phyloP scores from a whole-genome alignment of 805 yeast genomes.

The Saccharomycopsis sp. region DNA sequence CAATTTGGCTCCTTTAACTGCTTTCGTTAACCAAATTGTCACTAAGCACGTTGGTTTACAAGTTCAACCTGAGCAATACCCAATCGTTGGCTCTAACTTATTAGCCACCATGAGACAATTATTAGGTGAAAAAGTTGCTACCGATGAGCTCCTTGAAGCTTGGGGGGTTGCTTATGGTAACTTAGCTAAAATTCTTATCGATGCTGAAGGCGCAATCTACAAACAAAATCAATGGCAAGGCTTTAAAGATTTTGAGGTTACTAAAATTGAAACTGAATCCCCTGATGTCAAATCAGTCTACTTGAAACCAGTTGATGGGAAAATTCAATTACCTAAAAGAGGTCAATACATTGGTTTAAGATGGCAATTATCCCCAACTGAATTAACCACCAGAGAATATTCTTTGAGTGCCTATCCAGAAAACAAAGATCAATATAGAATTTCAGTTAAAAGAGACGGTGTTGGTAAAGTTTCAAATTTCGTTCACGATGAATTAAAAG shows the following conservation, averaged over 20 bases:
- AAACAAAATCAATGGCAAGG: conserved; percentile 45
- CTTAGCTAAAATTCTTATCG: conserved; percentile 54
- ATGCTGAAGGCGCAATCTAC: conserved; percentile 45
- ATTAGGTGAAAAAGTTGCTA: conserved; percentile 53
- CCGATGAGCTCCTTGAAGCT: conserved; percentile 49
- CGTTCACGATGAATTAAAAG: conserved; percentile 32
- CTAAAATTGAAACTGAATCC: conserved; percentile 37
- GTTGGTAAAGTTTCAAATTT: conserved; percentile 46
- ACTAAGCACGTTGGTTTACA: conserved; percentile 62
- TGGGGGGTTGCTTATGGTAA: conserved; percentile 62
- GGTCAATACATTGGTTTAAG: conserved; percentile 37
- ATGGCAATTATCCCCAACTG: conserved; percentile 26
- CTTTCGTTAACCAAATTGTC: conserved; percentile 52
- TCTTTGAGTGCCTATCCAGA: conserved; percentile 42
- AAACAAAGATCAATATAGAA: conserved; percentile 39
- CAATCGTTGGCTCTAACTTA: conserved; percentile 54
- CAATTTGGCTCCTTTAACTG: conserved; percentile 44
- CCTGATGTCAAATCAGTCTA: conserved; percentile 44
- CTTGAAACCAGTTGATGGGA: conserved; percentile 39
- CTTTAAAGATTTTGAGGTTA: conserved; percentile 45
- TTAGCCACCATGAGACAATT: conserved; percentile 46
- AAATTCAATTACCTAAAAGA: conserved; percentile 30
- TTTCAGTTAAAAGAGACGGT: conserved; percentile 46
- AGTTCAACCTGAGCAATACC: conserved; percentile 57
- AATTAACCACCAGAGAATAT: conserved; percentile 48